Evolutionary conservation across 2,329 filamentous ascomycete genomes (phyloP), one percentile per base, ranked within the genome.

Genomic region (Pyrenochaeta sp.): DNA sequence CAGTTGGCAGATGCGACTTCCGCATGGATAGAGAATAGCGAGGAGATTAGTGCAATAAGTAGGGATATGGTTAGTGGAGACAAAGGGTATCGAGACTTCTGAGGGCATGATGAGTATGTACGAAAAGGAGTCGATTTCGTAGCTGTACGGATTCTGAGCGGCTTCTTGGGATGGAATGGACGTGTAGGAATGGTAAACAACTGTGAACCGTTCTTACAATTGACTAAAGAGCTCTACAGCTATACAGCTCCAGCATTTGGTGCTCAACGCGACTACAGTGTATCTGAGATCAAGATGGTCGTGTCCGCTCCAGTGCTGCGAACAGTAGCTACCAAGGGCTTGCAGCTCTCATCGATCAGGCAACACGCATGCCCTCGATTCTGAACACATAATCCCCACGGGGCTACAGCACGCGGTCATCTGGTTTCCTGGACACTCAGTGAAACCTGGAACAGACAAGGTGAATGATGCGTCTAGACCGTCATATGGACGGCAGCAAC

Each of bases 61-160:
- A 61, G 75, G 47, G 72, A 74, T 47, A 80, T 81, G 78, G 71
- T 80, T 2, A 78, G 72, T 54, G 77, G 77, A 7, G 78, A 74
- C 1, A 74, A 78, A 47, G 80, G 79, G 9, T 77, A 71, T 61
- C 68, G 80, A 56, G 68, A 79, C 44, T 82, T 82, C 55, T 82
- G 64, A 27, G 23, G 23, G 23, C 4, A 9, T 9, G 23, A n/a
- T n/a, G 23, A 27, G 4, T 9, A 27, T 5, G 23, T 4, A 27
- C 23, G 9, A 27, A 27, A 5, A 27, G 23, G 23, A 27, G 23
- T n/a, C n/a, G n/a, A n/a, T n/a, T n/a, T n/a, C n/a, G n/a, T n/a
- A n/a, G n/a, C n/a, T n/a, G n/a, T n/a, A n/a, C n/a, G n/a, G n/a
- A n/a, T n/a, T n/a, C n/a, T n/a, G n/a, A n/a, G n/a, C n/a, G n/a